Evolutionary conservation across 805 yeast species (phyloP), one percentile per base, ranked within the genome.

Genomic region (Millerozyma acaciae): DNA sequence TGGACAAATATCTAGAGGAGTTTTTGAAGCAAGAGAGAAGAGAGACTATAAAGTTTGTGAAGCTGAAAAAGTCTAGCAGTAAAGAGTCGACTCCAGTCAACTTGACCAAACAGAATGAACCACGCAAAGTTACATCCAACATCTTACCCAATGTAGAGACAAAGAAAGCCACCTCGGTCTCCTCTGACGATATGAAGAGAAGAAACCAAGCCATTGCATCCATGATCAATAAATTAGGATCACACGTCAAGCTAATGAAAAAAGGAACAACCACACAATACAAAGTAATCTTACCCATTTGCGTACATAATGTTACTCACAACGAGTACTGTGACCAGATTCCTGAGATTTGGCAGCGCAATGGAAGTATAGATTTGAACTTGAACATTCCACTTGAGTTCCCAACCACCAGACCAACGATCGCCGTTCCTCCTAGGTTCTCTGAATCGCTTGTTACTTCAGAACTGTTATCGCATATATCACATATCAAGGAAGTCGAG

Each of bases 31-130:
- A 68, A 54, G 80, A 80, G 42, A 79, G 78, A 44, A 68, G 71
- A 26, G 75, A 72, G 15, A 78, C 85, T 0, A 60, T 83, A 38
- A 83, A 78, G 48, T 67, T 82, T 44, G 79, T 80, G 19, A 69
- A 65, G 43, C 30, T 30, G 18, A 49, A 37, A 34, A 38, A 36
- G n/a, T n/a, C n/a, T n/a, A n/a, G n/a, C n/a, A n/a, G n/a, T n/a
- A n/a, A n/a, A n/a, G n/a, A n/a, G n/a, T n/a, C n/a, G n/a, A n/a
- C n/a, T n/a, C n/a, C n/a, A n/a, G n/a, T n/a, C n/a, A n/a, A n/a
- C n/a, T n/a, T n/a, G n/a, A n/a, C n/a, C n/a, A n/a, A n/a, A n/a
- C n/a, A 28, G 22, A 30, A 20, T 21, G 26, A 13, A 25, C 7
- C 7, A 6, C 26, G 26, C 7, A 8, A 23, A 23, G 13, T n/a